Evolutionary conservation across 305 asterid species (phyloP).

Genomic region (Solanum hybrid): DNA sequence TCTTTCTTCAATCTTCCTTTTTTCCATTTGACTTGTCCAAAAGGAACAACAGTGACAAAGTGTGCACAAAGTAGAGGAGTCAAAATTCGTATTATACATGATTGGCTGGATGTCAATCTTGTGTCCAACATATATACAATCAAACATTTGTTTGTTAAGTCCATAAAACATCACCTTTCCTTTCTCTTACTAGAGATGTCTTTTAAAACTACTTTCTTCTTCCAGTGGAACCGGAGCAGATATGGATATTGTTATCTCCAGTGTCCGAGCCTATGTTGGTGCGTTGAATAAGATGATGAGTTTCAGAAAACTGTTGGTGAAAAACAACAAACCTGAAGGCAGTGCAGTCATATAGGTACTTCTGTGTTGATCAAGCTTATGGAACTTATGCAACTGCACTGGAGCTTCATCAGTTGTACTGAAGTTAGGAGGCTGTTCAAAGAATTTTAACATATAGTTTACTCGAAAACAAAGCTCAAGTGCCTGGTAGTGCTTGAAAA

Average conservation of each 20-base stretch:
- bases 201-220: not conserved
- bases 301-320: conserved; percentile 11
- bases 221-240: conserved; percentile 85
- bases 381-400: not conserved
- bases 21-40: not conserved
- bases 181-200: not conserved
- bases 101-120: not conserved
- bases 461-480: too few relatives aligned
- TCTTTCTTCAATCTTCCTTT: not conserved
- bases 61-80: not conserved
- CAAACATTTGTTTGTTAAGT: not conserved
- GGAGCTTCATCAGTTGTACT: not conserved
- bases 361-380: not conserved
- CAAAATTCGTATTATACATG: not conserved
- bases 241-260: conserved; percentile 87
- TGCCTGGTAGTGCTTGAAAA: not conserved
- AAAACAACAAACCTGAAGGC: not conserved
- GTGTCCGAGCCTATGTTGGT: conserved; percentile 75
- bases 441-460: too few relatives aligned
- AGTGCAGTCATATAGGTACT: not conserved
- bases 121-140: not conserved
- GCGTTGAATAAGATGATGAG: conserved; percentile 82
- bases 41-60: not conserved
- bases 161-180: not conserved
- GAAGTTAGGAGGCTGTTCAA: not conserved